A percentile compares a stretch with the other conserved stretches of the same genome.
Evolutionary conservation across 345 rosid species (phyloP).

Genomic region (Durio zibethinus): DNA sequence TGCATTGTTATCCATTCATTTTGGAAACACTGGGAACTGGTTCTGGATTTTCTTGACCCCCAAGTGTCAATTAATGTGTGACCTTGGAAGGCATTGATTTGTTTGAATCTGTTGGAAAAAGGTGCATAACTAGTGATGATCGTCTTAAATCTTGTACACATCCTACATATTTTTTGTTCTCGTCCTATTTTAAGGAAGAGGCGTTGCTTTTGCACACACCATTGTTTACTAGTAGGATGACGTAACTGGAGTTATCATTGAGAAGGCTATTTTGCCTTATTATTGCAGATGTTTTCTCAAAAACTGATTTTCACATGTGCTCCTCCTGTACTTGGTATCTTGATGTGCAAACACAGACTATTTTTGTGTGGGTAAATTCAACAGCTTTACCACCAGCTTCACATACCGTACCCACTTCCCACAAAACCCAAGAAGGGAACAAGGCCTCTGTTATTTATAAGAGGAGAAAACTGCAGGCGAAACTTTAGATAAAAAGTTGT

Average conservation of each 20-base stretch:
- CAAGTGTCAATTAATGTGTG: neutral
- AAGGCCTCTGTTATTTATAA: neutral
- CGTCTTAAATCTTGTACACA: neutral
- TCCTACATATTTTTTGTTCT: neutral
- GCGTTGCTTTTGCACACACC: neutral
- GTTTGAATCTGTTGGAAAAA: neutral
- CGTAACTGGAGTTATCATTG: neutral
- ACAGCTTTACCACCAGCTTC: neutral
- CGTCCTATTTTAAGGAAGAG: neutral
- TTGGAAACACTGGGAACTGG: neutral
- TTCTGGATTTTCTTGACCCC: neutral
- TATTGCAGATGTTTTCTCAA: neutral
- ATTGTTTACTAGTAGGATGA: neutral
- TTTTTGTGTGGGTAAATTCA: neutral
- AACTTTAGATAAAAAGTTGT: neutral
- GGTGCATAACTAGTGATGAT: neutral
- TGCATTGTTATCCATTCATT: neutral
- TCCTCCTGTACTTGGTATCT: constrained; percentile 1
- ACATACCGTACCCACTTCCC: neutral
- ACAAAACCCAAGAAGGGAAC: neutral
- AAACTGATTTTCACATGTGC: neutral
- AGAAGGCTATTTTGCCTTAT: neutral
- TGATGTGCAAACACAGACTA: neutral
- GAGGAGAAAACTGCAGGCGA: neutral
- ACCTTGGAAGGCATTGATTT: neutral